These are phyloP conservation scores for Phaffomyces opuntiae DNA, from an alignment of 805 yeast genomes.

Conservation along the genomic window DNA sequence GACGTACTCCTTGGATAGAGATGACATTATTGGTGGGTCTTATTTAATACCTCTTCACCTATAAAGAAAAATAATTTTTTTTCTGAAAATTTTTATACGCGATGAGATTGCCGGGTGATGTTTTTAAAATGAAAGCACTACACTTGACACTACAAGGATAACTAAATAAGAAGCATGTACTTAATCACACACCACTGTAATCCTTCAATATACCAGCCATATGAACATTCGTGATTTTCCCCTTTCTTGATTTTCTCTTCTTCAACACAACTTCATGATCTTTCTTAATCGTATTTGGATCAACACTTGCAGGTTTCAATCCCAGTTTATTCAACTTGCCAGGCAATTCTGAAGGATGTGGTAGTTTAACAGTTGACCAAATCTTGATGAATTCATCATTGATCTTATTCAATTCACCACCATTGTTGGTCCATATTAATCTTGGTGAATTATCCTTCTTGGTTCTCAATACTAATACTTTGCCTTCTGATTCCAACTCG, in stretches of 20 bases:
- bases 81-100: background rate
- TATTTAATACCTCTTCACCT: too few relatives aligned
- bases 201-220: constrained; percentile 94
- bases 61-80: background rate
- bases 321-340: constrained; percentile 72
- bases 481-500: constrained; percentile 68
- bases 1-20: constrained; percentile 6
- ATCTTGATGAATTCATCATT: constrained; percentile 76
- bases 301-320: constrained; percentile 96
- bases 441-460: constrained; percentile 94
- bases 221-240: constrained; percentile 92
- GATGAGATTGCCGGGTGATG: constrained; percentile 1
- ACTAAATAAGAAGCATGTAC: background rate
- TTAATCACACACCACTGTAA: constrained; percentile 34
- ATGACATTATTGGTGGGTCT: background rate
- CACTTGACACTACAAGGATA: background rate
- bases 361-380: constrained; percentile 78
- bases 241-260: constrained; percentile 87
- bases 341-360: constrained; percentile 77
- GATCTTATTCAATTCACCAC: constrained; percentile 62
- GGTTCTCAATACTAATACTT: constrained; percentile 77
- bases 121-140: too few relatives aligned
- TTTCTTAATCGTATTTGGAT: constrained; percentile 85
- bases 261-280: constrained; percentile 40
- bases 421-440: constrained; percentile 82